Evolutionary conservation across 2,329 filamentous ascomycete genomes (phyloP).

Genomic region (Penicillium glabrum): DNA sequence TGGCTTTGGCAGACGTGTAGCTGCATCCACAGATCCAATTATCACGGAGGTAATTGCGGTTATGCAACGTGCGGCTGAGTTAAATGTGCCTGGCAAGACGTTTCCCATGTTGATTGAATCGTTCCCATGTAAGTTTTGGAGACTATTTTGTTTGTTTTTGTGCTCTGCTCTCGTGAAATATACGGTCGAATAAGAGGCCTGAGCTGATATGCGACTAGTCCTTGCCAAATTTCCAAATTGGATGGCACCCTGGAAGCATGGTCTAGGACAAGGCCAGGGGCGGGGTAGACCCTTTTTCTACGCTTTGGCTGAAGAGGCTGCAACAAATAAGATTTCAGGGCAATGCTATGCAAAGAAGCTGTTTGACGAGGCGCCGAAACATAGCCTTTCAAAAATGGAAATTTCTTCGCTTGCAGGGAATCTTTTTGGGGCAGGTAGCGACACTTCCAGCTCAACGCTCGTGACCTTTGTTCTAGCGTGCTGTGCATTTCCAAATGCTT

Average conservation of each 20-base stretch:
- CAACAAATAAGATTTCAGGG: conserved; percentile 38
- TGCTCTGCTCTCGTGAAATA: background rate
- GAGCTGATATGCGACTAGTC: conserved; percentile 14
- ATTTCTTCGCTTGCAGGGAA: conserved; percentile 51
- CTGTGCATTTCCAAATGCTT: conserved; percentile 26
- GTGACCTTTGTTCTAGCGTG: conserved; percentile 31
- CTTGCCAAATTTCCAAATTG: conserved; percentile 51
- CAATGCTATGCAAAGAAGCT: conserved; percentile 50
- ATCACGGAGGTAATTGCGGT: conserved; percentile 62
- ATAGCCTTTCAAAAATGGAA: conserved; percentile 47
- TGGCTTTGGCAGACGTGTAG: conserved; percentile 38
- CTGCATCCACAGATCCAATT: conserved; percentile 54
- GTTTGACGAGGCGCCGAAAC: conserved; percentile 50
- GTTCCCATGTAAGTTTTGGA: conserved; percentile 39
- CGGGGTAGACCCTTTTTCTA: conserved; percentile 55
- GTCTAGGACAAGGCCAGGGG: conserved; percentile 44
- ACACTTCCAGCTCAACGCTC: conserved; percentile 30
- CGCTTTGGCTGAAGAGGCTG: conserved; percentile 52
- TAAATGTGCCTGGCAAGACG: conserved; percentile 56
- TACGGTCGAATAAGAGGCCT: background rate
- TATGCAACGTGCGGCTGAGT: conserved; percentile 59
- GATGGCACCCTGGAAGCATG: conserved; percentile 54
- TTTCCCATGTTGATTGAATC: conserved; percentile 61
- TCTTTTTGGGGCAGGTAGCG: conserved; percentile 30
- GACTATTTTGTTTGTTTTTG: background rate